Conservation (phyloP, 345 rosid genomes). For the Sonneratia caseolaris region DNA sequence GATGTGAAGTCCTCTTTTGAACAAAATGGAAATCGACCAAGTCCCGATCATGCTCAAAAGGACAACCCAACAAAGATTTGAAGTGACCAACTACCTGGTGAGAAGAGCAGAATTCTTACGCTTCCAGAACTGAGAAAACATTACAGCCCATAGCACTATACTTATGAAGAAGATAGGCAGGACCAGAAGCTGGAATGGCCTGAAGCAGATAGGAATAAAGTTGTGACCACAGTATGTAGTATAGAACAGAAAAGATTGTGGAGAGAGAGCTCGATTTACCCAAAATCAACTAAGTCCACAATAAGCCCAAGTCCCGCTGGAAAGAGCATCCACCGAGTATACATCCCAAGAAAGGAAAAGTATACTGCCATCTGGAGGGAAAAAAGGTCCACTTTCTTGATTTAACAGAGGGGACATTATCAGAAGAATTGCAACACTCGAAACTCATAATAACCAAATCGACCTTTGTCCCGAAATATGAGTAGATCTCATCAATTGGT, state of each 20-base stretch:
- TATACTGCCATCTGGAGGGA: conserved; percentile 62
- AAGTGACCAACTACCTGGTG: conserved; percentile 36
- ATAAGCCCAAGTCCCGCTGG: conserved; percentile 63
- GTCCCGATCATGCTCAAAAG: not conserved
- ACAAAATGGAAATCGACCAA: not conserved
- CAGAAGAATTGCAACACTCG: not conserved
- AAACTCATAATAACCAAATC: not conserved
- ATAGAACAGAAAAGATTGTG: not conserved
- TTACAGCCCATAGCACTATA: conserved; percentile 68
- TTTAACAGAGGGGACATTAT: not conserved
- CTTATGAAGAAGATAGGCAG: conserved; percentile 66
- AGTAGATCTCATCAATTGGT: conserved; percentile 79
- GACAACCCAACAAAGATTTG: not conserved
- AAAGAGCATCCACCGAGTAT: conserved; percentile 71
- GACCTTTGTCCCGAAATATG: conserved; percentile 81
- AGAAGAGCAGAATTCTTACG: conserved; percentile 75
- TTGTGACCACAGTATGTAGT: not conserved
- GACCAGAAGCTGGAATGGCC: conserved; percentile 61
- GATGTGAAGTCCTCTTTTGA: not conserved
- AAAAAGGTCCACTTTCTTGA: conserved; percentile 3
- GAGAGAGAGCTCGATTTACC: conserved; percentile 27
- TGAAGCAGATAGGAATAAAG: conserved; percentile 16
- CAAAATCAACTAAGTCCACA: conserved; percentile 62
- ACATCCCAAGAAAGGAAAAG: conserved; percentile 85
- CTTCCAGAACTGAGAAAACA: conserved; percentile 96